A percentile compares a stretch with the other conserved stretches of the same genome.
These are phyloP conservation scores for Penicillium coffeae DNA, from an alignment of 495 filamentous ascomycete genomes.

Conservation along the genomic window DNA sequence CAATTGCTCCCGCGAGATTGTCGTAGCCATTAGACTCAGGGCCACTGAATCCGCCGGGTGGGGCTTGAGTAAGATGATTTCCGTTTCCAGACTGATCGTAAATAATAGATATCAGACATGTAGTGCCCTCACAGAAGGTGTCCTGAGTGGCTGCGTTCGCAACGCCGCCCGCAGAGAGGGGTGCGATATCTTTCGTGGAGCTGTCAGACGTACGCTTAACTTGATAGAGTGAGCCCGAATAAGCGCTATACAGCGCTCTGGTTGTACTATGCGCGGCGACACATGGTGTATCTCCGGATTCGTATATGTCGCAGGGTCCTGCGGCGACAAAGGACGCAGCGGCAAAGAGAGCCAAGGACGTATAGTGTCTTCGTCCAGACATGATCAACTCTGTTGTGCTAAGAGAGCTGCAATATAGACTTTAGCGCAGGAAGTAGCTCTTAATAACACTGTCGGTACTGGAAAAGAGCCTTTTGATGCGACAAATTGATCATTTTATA, in stretches of 20 bases:
- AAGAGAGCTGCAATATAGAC: neutral
- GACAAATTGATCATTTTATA: neutral
- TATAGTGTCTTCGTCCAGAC: constrained; percentile 14
- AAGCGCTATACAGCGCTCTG: constrained; percentile 53
- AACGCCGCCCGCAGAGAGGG: constrained; percentile 50
- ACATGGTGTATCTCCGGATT: constrained; percentile 49
- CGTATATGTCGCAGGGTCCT: constrained; percentile 55
- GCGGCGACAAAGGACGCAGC: constrained; percentile 41
- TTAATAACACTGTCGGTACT: too few species aligned
- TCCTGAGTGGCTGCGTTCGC: constrained; percentile 56
- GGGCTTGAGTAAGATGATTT: constrained; percentile 56
- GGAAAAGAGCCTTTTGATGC: neutral
- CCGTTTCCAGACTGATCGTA: constrained; percentile 58
- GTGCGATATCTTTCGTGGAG: constrained; percentile 41
- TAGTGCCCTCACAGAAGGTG: constrained; percentile 52
- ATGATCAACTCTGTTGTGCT: constrained; percentile 17
- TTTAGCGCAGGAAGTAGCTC: neutral
- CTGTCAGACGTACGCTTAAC: constrained; percentile 50
- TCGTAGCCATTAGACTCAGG: constrained; percentile 53
- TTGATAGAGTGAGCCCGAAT: constrained; percentile 51
- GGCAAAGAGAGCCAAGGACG: constrained; percentile 39
- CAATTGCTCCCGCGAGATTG: constrained; percentile 50
- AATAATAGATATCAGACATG: constrained; percentile 55
- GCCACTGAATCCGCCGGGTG: constrained; percentile 49
- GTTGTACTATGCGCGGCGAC: constrained; percentile 58